These are phyloP conservation scores for Mucor saturninus DNA, from an alignment of 371 early-diverging fungal genomes.

Conservation along the genomic window DNA sequence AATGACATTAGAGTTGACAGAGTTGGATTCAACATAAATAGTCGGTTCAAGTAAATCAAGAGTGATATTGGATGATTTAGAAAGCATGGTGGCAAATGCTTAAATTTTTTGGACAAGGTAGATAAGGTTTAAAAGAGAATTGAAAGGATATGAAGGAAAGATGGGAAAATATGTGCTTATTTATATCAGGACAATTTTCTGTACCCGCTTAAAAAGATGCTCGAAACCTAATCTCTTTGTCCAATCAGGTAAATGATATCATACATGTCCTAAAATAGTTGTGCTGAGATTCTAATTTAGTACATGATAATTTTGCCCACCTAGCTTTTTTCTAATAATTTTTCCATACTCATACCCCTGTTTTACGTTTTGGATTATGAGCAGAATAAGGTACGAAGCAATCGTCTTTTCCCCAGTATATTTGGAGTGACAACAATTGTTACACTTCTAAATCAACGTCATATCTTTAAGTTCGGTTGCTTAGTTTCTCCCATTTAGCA, in stretches of 20 bases:
- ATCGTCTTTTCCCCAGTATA: no score
- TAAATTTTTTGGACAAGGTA: neutral
- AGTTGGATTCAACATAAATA: slow-evolving; percentile 13
- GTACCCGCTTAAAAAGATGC: neutral
- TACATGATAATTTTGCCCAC: no score
- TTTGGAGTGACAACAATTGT: no score
- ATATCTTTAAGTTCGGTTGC: no score
- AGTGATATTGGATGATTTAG: slow-evolving; percentile 17
- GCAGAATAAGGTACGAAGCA: no score
- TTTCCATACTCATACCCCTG: no score
- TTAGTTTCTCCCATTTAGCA: no score
- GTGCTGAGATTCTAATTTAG: neutral
- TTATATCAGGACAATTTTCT: neutral
- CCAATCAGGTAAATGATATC: slow-evolving; percentile 1
- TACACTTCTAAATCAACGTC: no score
- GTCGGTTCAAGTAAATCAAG: slow-evolving; percentile 23
- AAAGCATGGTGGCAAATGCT: slow-evolving; percentile 9
- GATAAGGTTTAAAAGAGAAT: neutral
- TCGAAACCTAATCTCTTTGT: neutral
- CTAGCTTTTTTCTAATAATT: no score
- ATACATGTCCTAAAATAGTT: neutral
- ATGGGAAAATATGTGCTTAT: neutral
- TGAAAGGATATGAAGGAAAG: neutral
- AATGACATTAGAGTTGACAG: slow-evolving; percentile 7
- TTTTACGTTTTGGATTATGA: no score